Percentiles rank a stretch among this genome's conserved stretches.
Conservation (phyloP, 1,284 basidiomycete species). For the Rhodofomes roseus region DNA sequence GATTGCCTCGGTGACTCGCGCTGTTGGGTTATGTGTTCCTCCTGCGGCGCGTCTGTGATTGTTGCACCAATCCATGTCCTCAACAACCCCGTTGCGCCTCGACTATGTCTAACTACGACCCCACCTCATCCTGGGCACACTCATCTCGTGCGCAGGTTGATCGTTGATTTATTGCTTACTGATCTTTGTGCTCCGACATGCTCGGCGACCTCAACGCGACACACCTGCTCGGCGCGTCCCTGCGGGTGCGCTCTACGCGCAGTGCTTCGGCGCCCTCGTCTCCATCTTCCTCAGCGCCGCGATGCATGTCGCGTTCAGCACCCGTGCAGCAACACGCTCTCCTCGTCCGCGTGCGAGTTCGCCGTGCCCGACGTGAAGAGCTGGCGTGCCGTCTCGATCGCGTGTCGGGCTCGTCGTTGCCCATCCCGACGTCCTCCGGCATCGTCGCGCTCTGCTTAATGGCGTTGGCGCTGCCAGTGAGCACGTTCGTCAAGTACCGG, state of each 20-base stretch:
- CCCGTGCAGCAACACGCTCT: conserved; percentile 51
- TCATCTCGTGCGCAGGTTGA: too few relatives aligned
- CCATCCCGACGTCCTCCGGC: conserved; percentile 54
- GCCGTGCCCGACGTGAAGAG: conserved; percentile 55
- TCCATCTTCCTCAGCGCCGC: conserved; percentile 55
- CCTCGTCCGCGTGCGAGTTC: conserved; percentile 23
- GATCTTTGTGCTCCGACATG: too few relatives aligned
- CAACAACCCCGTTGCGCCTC: too few relatives aligned
- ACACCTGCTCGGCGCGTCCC: conserved; percentile 67
- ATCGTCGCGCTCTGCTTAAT: conserved; percentile 57
- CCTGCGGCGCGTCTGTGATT: too few relatives aligned
- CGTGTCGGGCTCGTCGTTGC: conserved; percentile 46
- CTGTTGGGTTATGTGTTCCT: too few relatives aligned
- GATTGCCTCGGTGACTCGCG: too few relatives aligned
- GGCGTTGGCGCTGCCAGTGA: conserved; percentile 11
- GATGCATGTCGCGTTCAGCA: conserved; percentile 59
- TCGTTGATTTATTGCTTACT: too few relatives aligned
- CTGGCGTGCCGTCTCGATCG: conserved; percentile 61
- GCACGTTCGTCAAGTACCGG: conserved; percentile 17
- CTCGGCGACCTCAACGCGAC: conserved; percentile 69
- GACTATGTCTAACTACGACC: too few relatives aligned
- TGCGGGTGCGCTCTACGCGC: conserved; percentile 60
- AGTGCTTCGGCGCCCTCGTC: conserved; percentile 52
- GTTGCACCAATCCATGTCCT: too few relatives aligned
- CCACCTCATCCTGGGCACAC: too few relatives aligned